phyloP scores from a whole-genome alignment of 495 filamentous ascomycete genomes.

The Aspergillus carlsbadensis region DNA sequence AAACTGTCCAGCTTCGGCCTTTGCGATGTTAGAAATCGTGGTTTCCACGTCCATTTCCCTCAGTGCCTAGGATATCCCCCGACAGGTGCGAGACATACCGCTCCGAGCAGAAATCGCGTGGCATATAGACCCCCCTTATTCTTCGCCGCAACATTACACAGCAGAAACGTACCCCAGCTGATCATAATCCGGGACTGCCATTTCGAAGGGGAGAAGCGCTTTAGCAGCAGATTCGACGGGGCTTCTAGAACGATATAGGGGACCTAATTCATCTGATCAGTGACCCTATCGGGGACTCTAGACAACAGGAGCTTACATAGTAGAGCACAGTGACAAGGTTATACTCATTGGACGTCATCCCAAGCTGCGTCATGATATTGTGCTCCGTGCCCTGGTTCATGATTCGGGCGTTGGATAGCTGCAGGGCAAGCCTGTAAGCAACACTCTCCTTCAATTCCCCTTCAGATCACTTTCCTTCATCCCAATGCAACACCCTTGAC shows the following conservation, averaged over 20 bases:
- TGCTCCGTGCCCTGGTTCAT: slow-evolving; percentile 33
- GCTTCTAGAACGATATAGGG: slow-evolving; percentile 47
- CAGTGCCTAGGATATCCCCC: slow-evolving; percentile 31
- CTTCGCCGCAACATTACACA: background rate
- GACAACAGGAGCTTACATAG: slow-evolving; percentile 25
- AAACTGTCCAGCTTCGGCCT: slow-evolving; percentile 40
- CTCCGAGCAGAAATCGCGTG: slow-evolving; percentile 37
- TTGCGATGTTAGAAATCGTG: slow-evolving; percentile 35
- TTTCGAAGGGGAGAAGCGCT: slow-evolving; percentile 34
- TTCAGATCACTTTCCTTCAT: no score
- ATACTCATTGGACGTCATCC: slow-evolving; percentile 28
- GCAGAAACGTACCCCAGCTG: background rate
- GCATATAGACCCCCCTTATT: background rate
- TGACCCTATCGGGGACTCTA: no score
- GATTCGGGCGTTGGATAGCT: slow-evolving; percentile 43
- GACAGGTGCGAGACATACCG: slow-evolving; percentile 35
- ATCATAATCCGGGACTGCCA: slow-evolving; percentile 38
- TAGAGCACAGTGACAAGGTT: slow-evolving; percentile 30
- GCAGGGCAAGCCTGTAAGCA: background rate
- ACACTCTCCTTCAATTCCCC: no score
- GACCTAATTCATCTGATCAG: slow-evolving; percentile 24
- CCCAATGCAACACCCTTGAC: no score
- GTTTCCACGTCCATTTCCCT: no score
- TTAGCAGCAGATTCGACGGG: slow-evolving; percentile 40
- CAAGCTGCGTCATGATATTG: slow-evolving; percentile 45